These are phyloP conservation scores for Scytalidium sp. DNA, from an alignment of 2,329 filamentous ascomycete species.

Conservation along the genomic window DNA sequence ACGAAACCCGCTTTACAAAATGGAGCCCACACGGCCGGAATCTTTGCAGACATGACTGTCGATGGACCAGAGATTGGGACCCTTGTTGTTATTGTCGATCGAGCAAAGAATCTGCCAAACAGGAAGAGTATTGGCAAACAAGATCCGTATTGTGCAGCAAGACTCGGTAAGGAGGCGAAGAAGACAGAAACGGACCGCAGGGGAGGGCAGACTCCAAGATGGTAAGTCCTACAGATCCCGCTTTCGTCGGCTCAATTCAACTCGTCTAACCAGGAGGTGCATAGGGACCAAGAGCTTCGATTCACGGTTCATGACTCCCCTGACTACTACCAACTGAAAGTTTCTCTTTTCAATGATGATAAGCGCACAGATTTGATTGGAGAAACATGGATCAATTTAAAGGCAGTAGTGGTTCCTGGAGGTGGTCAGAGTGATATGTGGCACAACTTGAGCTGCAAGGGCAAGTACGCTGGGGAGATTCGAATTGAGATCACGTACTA, in stretches of 20 bases:
- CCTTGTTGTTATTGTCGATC: slow-evolving; percentile 85
- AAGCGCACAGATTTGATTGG: slow-evolving; percentile 97
- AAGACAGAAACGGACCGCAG: slow-evolving; percentile 93
- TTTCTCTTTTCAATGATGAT: slow-evolving; percentile 97
- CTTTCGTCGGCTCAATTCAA: background rate
- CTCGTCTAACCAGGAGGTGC: slow-evolving; percentile 14
- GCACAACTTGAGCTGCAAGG: slow-evolving; percentile 83
- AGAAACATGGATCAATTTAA: slow-evolving; percentile 85
- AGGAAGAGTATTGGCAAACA: slow-evolving; percentile 97
- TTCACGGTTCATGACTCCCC: slow-evolving; percentile 95
- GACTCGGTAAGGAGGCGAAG: slow-evolving; percentile 93
- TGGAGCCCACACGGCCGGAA: slow-evolving; percentile 80
- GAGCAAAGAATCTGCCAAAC: slow-evolving; percentile 96
- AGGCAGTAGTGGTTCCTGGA: slow-evolving; percentile 75
- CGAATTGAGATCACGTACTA: slow-evolving; percentile 96
- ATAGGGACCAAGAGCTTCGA: slow-evolving; percentile 94
- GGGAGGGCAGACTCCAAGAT: slow-evolving; percentile 92
- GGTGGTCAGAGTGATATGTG: slow-evolving; percentile 94
- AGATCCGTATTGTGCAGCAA: slow-evolving; percentile 92
- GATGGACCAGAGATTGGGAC: slow-evolving; percentile 94
- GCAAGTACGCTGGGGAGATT: slow-evolving; percentile 94
- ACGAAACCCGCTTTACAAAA: slow-evolving; percentile 54
- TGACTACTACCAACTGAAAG: slow-evolving; percentile 93
- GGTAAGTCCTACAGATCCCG: slow-evolving; percentile 53
- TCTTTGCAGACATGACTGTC: slow-evolving; percentile 89